phyloP scores from a whole-genome alignment of 495 filamentous ascomycete genomes.

The Chaetomium fimeti region DNA sequence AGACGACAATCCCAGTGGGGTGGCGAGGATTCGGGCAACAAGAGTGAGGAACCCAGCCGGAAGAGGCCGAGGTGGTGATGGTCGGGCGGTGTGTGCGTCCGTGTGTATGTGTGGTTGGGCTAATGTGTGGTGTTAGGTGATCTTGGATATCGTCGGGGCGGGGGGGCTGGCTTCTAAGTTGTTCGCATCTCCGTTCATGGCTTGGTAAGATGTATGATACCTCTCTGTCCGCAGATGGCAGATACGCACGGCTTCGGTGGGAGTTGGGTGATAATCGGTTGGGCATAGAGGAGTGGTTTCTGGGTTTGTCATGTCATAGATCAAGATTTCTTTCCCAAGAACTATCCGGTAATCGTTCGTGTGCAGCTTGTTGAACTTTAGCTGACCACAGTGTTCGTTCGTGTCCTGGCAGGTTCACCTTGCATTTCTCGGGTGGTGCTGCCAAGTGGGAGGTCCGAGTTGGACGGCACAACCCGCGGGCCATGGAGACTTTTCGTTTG shows the following conservation, averaged over 20 bases:
- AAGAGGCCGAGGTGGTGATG: conserved; percentile 20
- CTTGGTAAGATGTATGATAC: conserved; percentile 9
- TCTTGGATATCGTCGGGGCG: neutral
- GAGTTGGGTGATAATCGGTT: neutral
- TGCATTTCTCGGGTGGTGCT: neutral
- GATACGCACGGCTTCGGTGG: neutral
- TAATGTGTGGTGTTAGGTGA: conserved; percentile 13
- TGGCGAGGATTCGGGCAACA: neutral
- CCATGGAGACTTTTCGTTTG: neutral
- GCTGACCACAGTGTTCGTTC: too few species aligned
- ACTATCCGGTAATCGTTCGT: too few species aligned
- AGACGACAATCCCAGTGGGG: neutral
- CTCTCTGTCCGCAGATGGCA: neutral
- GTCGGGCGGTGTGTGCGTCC: neutral
- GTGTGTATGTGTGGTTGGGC: conserved; percentile 9
- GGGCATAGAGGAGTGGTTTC: neutral
- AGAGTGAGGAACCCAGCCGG: conserved; percentile 23
- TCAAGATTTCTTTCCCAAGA: neutral
- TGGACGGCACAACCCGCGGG: neutral
- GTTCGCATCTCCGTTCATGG: neutral
- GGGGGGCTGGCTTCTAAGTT: neutral
- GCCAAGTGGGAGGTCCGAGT: neutral
- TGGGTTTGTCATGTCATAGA: conserved; percentile 5
- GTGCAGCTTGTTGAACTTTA: too few species aligned
- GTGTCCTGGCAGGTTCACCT: too few species aligned